Conservation (phyloP, 345 rosid genomes). For the Camelina laxa region DNA sequence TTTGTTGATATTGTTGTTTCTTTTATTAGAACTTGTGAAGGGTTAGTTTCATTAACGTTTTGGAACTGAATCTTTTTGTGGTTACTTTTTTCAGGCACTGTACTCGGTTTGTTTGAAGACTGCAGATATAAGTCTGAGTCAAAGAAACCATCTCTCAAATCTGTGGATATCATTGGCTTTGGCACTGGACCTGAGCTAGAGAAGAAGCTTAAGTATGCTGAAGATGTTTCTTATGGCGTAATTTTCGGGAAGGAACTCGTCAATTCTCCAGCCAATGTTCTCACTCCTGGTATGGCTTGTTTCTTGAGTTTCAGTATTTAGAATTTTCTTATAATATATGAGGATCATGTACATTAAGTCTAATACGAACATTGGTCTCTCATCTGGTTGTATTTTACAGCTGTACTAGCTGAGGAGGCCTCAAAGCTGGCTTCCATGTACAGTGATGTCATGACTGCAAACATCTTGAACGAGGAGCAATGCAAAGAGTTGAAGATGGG, state of each 20-base stretch:
- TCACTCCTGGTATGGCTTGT: slow-evolving; percentile 73
- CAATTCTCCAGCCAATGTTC: slow-evolving; percentile 95
- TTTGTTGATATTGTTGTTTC: not conserved
- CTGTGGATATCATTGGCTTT: slow-evolving; percentile 85
- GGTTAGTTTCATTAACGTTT: not conserved
- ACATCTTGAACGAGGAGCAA: slow-evolving; percentile 74
- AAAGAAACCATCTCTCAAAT: slow-evolving; percentile 64
- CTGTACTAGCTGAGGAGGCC: slow-evolving; percentile 87
- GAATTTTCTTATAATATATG: not conserved
- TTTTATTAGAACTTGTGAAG: not conserved
- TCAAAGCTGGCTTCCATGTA: slow-evolving; percentile 73
- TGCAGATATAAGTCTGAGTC: slow-evolving; percentile 78
- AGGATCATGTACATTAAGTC: not conserved
- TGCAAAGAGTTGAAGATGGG: slow-evolving; percentile 97
- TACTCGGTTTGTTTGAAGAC: slow-evolving; percentile 81
- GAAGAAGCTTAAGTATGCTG: slow-evolving; percentile 89
- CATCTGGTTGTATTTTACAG: slow-evolving; percentile 53
- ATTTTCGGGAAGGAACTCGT: slow-evolving; percentile 88
- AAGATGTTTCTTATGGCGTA: slow-evolving; percentile 74
- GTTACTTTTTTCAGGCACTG: slow-evolving; percentile 56
- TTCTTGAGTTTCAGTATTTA: not conserved
- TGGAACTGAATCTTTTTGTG: slow-evolving; percentile 16
- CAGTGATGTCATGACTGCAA: slow-evolving; percentile 81
- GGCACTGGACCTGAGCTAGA: slow-evolving; percentile 82
- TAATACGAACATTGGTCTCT: not conserved